phyloP scores from a whole-genome alignment of 257 asterid genomes.

The Rauvolfia tetraphylla region DNA sequence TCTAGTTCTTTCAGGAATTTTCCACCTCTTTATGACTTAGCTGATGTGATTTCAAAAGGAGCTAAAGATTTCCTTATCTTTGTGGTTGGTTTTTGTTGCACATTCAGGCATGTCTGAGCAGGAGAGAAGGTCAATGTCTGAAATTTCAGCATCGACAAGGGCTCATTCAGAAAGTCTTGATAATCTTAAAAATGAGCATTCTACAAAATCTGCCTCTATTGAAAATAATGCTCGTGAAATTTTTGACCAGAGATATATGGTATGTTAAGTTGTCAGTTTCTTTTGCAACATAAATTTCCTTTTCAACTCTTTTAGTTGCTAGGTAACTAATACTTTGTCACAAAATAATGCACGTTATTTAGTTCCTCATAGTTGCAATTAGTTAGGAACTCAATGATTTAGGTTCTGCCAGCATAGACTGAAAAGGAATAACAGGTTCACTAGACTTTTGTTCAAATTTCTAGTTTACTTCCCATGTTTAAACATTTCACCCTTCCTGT shows the following conservation, averaged over 20 bases:
- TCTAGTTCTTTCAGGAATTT: neutral
- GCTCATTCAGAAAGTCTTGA: constrained; percentile 53
- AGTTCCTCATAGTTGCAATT: neutral
- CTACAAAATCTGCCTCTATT: constrained; percentile 47
- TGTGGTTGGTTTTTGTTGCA: constrained; percentile 1
- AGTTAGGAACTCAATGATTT: neutral
- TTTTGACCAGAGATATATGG: constrained; percentile 58
- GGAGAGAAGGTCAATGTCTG: constrained; percentile 48
- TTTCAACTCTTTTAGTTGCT: neutral
- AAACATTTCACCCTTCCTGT: neutral
- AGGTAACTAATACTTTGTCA: neutral
- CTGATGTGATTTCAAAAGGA: constrained; percentile 2
- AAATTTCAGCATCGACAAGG: constrained; percentile 41
- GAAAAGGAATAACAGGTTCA: neutral
- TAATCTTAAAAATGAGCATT: constrained; percentile 47
- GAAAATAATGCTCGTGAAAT: constrained; percentile 54
- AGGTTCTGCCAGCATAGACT: neutral
- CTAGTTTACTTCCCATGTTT: neutral
- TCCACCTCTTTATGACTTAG: neutral
- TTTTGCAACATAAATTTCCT: neutral
- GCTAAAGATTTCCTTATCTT: neutral
- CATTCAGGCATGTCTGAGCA: constrained; percentile 56
- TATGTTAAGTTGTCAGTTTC: constrained; percentile 22
- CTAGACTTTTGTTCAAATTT: neutral
- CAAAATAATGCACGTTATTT: neutral